Percentiles rank a stretch among this genome's conserved stretches.
Evolutionary conservation across 129 eudicot species (phyloP).

Genomic region (Tagetes patula): DNA sequence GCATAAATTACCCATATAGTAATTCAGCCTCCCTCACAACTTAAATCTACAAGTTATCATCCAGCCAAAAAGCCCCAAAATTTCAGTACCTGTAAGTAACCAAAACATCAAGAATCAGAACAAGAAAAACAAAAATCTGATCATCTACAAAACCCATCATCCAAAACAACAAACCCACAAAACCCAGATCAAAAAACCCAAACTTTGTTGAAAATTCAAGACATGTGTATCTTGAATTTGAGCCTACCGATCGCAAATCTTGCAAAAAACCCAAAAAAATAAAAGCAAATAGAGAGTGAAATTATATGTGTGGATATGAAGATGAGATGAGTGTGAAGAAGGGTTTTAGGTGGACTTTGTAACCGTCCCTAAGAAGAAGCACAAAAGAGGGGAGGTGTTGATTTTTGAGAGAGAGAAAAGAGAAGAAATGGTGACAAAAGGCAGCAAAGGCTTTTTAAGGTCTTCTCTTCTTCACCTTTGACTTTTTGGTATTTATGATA

Average conservation of each 20-base stretch:
- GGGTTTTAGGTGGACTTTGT: slow-evolving; percentile 42
- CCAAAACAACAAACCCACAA: slow-evolving; percentile 14
- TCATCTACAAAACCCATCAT: slow-evolving; percentile 24
- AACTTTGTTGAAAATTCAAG: slow-evolving; percentile 18
- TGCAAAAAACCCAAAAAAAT: slow-evolving; percentile 22
- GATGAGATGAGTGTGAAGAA: slow-evolving; percentile 19
- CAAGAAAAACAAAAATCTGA: slow-evolving; percentile 18
- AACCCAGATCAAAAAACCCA: slow-evolving; percentile 24
- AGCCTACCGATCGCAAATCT: slow-evolving; percentile 54
- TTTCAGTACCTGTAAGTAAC: slow-evolving; percentile 40
- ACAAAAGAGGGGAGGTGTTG: slow-evolving; percentile 6
- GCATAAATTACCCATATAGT: slow-evolving; percentile 75
- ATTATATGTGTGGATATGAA: not conserved
- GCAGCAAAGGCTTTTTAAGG: slow-evolving; percentile 37
- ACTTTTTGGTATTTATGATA: slow-evolving; percentile 41
- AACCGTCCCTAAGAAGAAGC: slow-evolving; percentile 21
- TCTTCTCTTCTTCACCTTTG: slow-evolving; percentile 38
- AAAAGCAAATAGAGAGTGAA: slow-evolving; percentile 14
- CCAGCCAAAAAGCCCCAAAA: slow-evolving; percentile 24
- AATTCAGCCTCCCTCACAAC: slow-evolving; percentile 49
- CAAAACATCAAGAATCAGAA: slow-evolving; percentile 30
- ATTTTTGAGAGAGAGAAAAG: slow-evolving; percentile 34
- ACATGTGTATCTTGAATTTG: slow-evolving; percentile 28
- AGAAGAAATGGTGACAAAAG: slow-evolving; percentile 40
- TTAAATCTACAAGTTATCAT: slow-evolving; percentile 50